phyloP scores from a whole-genome alignment of 768 basidiomycete species.

The Lactifluus rugatus region DNA sequence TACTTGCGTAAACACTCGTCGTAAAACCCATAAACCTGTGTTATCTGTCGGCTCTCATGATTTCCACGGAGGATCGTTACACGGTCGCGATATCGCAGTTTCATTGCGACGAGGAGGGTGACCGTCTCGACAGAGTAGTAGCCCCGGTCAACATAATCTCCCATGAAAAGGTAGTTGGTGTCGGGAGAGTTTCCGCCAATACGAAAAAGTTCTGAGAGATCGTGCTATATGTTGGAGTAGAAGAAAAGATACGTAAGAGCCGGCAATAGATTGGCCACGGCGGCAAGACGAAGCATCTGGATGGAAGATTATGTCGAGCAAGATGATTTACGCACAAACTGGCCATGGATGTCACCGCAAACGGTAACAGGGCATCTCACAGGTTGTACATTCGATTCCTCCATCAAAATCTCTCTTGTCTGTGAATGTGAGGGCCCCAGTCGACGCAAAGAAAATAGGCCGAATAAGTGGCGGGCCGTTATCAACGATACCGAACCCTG shows the following conservation, averaged over 20 bases:
- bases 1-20: slow-evolving; percentile 99
- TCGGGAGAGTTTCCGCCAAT: slow-evolving; percentile 98
- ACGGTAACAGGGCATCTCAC: slow-evolving; percentile 98
- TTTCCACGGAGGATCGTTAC: slow-evolving; percentile 97
- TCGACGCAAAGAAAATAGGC: slow-evolving; percentile 7
- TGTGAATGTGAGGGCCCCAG: slow-evolving; percentile 27
- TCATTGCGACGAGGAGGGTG: slow-evolving; percentile 91
- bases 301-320: slow-evolving; percentile 19
- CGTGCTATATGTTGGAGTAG: slow-evolving; percentile 55
- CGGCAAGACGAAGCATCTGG: slow-evolving; percentile 3
- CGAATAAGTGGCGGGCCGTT: slow-evolving; percentile 22
- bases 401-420: slow-evolving; percentile 98
- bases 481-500: slow-evolving; percentile 25
- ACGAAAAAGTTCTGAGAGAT: slow-evolving; percentile 96
- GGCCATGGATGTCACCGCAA: slow-evolving; percentile 98
- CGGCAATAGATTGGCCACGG: slow-evolving; percentile 13
- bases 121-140: slow-evolving; percentile 99
- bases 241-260: slow-evolving; percentile 10
- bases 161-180: slow-evolving; percentile 99
- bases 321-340: slow-evolving; percentile 71
- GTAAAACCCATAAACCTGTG: slow-evolving; percentile 99
- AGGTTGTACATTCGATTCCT: slow-evolving; percentile 98
- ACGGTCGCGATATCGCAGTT: slow-evolving; percentile 95
- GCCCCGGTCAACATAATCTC: slow-evolving; percentile 98
- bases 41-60: slow-evolving; percentile 99